Percentiles rank a stretch among this genome's conserved stretches.
phyloP scores from a whole-genome alignment of 768 basidiomycete genomes.

The Psilocybe sp. region DNA sequence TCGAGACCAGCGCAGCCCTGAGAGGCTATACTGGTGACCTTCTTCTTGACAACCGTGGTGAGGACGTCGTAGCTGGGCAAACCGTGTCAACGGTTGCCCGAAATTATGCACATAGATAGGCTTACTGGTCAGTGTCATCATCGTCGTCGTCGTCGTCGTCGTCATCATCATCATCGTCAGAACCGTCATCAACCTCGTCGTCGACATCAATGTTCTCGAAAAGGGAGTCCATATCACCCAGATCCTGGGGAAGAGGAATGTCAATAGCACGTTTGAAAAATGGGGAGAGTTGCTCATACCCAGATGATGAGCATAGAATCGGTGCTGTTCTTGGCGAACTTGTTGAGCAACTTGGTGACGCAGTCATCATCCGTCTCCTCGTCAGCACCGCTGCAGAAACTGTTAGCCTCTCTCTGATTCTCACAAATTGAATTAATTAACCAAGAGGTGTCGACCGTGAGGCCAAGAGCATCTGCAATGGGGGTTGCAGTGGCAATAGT shows the following conservation, averaged over 20 bases:
- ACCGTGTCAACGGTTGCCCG: not conserved
- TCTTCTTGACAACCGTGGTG: constrained; percentile 10
- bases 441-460: constrained; percentile 21
- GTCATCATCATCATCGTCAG: constrained; percentile 9
- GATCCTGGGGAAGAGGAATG: constrained; percentile 13
- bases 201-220: constrained; percentile 21
- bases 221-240: constrained; percentile 15
- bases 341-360: constrained; percentile 16
- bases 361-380: constrained; percentile 23
- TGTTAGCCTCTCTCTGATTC: too few relatives aligned
- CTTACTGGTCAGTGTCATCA: constrained; percentile 19
- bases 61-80: constrained; percentile 13
- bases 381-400: constrained; percentile 13
- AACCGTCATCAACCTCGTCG: not conserved
- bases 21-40: constrained; percentile 9
- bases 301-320: constrained; percentile 20
- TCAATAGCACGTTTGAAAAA: not conserved
- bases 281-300: constrained; percentile 8
- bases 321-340: constrained; percentile 19
- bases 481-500: constrained; percentile 20
- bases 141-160: constrained; percentile 14
- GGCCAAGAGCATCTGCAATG: constrained; percentile 15
- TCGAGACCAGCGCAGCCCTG: constrained; percentile 20
- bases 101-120: not conserved
- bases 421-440: constrained; percentile 1